Evolutionary conservation across 805 yeast genomes (phyloP), one percentile per base, ranked within the genome.

Genomic region (Schizosaccharomyces cryophilus): DNA sequence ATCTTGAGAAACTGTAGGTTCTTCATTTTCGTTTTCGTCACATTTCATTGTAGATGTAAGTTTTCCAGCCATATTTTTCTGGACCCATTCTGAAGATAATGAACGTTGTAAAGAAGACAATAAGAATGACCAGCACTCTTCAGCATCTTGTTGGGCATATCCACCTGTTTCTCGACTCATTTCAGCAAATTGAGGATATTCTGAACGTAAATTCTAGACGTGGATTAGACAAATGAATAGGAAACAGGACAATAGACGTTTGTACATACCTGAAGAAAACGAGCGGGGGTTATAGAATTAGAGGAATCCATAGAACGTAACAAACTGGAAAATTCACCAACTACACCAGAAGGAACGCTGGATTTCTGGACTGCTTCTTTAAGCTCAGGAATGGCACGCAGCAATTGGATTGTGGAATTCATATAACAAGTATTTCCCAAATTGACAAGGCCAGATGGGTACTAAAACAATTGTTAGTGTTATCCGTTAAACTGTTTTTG

Each of bases 111-210:
- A 62, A 60, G 59, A 61, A 42, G 74, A 73, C 64, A 89, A 72
- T 60, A 93, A 77, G 70, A 85, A 90, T 6, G 96, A 83, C 73
- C 81, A 88, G 19, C 90, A 85, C 70, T 93, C 99, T 73, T 93
- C 99, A 0, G 98, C 98, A 74, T 93, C 99, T 73, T 93, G 99
- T 73, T 93, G 98, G 71, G 87, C 88, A 69, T 78, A 85, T 0
- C 96, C 96, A 5, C 60, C 60, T 11, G 30, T 26, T 54, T 74
- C 72, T 60, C 75, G 74, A 59, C 68, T 71, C 63, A 81, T 79
- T 69, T 90, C 96, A 54, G 84, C 85, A 72, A 93, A 93, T 72
- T 93, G 97, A 1, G 97, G 96, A 69, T 80, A 85, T 19, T 75
- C 73, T 59, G 24, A 19, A 29, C 56, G 56, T 21, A 51, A 17